Conservation (phyloP, 1,284 basidiomycete genomes). For the Trametes versicolor region DNA sequence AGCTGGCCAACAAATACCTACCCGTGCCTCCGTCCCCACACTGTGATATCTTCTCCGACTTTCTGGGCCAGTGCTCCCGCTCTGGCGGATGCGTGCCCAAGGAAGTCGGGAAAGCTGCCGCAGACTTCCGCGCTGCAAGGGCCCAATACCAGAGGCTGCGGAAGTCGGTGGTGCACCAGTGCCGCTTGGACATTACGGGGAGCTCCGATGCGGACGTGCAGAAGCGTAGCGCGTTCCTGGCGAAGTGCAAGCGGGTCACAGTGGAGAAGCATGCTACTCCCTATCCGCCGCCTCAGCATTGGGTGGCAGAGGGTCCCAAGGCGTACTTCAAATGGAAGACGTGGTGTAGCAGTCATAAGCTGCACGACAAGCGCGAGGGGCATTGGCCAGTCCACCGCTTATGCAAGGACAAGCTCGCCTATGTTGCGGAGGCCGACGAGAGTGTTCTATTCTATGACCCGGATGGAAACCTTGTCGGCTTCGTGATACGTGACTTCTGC, state of each 20-base stretch:
- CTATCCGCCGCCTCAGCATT: not conserved
- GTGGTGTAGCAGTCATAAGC: constrained; percentile 1
- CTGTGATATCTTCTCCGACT: too few species aligned
- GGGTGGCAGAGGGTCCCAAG: not conserved
- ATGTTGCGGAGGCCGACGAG: constrained; percentile 1
- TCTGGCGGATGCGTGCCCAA: not conserved
- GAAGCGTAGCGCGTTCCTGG: not conserved
- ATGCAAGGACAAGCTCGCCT: not conserved
- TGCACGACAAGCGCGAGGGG: not conserved
- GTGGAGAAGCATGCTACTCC: not conserved
- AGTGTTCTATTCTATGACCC: constrained; percentile 11
- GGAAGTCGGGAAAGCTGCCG: too few species aligned
- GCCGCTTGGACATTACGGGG: not conserved
- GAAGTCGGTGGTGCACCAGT: constrained; percentile 2
- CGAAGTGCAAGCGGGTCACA: constrained; percentile 2
- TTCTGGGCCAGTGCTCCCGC: not conserved
- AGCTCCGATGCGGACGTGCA: not conserved
- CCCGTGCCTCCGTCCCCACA: too few species aligned
- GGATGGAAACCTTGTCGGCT: not conserved
- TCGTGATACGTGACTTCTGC: constrained; percentile 9
- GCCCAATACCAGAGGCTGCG: not conserved
- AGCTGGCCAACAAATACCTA: not conserved
- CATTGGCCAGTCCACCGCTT: not conserved
- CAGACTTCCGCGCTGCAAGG: too few species aligned
- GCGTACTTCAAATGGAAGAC: not conserved